Percentiles rank a stretch among this genome's conserved stretches.
phyloP scores from a whole-genome alignment of 2,329 filamentous ascomycete genomes.

The Colletotrichum spaethianum region DNA sequence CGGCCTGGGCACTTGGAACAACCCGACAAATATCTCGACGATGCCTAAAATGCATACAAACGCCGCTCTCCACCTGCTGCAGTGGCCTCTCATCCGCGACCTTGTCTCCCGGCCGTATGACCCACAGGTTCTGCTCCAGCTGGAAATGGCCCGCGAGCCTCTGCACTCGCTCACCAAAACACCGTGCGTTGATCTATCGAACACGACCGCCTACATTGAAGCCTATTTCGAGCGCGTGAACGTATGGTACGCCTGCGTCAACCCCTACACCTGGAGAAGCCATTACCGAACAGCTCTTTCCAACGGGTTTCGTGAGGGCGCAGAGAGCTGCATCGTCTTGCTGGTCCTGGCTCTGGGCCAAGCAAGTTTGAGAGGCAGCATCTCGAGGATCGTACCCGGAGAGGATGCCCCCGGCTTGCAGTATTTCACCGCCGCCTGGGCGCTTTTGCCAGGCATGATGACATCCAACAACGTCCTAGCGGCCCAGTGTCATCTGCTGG shows the following conservation, averaged over 20 bases:
- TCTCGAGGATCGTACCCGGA: conserved; percentile 77
- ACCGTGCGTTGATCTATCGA: conserved; percentile 79
- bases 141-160: conserved; percentile 86
- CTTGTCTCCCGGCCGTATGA: conserved; percentile 84
- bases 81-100: conserved; percentile 86
- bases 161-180: conserved; percentile 76
- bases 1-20: conserved; percentile 81
- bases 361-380: conserved; percentile 82
- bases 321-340: conserved; percentile 86
- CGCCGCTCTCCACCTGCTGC: conserved; percentile 81
- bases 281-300: conserved; percentile 83
- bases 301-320: conserved; percentile 82
- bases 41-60: conserved; percentile 91
- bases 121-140: conserved; percentile 83
- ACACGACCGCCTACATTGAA: conserved; percentile 81
- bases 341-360: conserved; percentile 84
- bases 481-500: conserved; percentile 84
- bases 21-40: conserved; percentile 79
- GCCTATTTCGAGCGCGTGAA: conserved; percentile 88
- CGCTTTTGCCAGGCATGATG: conserved; percentile 82
- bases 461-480: conserved; percentile 83
- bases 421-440: conserved; percentile 87
- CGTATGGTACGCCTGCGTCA: conserved; percentile 88
- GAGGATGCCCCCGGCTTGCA: conserved; percentile 82
- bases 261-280: conserved; percentile 83